These are phyloP conservation scores for Colletotrichum theobromicola DNA, from an alignment of 2,329 filamentous ascomycete genomes.

Conservation along the genomic window DNA sequence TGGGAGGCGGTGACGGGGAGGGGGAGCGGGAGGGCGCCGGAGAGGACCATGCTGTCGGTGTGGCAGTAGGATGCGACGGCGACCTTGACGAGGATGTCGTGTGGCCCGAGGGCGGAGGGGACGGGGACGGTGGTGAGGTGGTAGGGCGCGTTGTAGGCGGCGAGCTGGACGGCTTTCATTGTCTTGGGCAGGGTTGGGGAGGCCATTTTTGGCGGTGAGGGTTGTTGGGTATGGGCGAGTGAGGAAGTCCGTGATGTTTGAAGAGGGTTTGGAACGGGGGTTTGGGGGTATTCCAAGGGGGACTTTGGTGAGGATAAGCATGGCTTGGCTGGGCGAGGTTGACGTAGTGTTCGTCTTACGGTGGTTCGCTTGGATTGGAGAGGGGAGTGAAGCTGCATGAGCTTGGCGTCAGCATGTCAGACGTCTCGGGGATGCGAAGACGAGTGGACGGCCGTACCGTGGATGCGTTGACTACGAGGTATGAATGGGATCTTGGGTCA, in stretches of 20 bases:
- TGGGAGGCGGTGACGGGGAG: slow-evolving; percentile 62
- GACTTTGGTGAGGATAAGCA: background rate
- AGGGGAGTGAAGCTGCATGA: background rate
- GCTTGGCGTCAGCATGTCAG: background rate
- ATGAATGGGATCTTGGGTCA: background rate
- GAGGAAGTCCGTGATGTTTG: background rate
- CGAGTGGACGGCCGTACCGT: background rate
- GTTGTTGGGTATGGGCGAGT: background rate
- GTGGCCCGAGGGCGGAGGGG: slow-evolving; percentile 47
- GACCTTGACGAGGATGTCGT: slow-evolving; percentile 65
- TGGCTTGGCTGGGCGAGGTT: background rate
- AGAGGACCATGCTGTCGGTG: slow-evolving; percentile 62
- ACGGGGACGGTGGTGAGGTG: slow-evolving; percentile 53
- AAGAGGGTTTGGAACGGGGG: background rate
- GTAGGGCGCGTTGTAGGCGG: slow-evolving; percentile 59
- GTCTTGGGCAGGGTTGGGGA: slow-evolving; percentile 18
- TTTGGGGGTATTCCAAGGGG: background rate
- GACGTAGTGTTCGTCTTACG: background rate
- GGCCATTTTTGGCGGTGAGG: background rate
- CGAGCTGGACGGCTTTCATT: slow-evolving; percentile 36
- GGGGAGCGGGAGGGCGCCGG: slow-evolving; percentile 50
- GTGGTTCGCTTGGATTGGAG: background rate
- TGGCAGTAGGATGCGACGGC: slow-evolving; percentile 67
- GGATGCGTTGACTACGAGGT: background rate
- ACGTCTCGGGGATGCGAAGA: background rate